phyloP scores from a whole-genome alignment of 129 eudicot genomes.

The Helichrysum umbraculigerum region DNA sequence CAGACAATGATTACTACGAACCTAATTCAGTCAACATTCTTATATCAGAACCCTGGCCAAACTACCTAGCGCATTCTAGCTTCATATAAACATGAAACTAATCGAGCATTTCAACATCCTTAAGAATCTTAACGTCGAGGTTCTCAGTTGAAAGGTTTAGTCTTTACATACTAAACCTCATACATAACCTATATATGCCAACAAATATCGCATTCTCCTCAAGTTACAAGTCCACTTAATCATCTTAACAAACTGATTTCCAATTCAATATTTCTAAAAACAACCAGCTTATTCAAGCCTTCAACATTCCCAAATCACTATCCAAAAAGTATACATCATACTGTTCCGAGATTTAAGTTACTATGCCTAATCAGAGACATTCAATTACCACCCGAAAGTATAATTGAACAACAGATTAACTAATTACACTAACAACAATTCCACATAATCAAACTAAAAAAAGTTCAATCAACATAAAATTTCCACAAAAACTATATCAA shows the following conservation, averaged over 20 bases:
- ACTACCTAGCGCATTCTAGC: not conserved
- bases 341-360: not conserved
- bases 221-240: not conserved
- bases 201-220: not conserved
- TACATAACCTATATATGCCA: not conserved
- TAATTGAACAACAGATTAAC: no score
- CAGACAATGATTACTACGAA: no score
- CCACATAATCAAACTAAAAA: not conserved
- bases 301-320: not conserved
- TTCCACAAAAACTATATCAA: not conserved
- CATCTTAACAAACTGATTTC: not conserved
- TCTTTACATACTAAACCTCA: not conserved
- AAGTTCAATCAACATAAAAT: not conserved
- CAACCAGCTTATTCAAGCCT: not conserved
- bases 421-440: no score
- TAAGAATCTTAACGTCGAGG: not conserved
- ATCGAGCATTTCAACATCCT: not conserved
- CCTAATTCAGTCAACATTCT: no score
- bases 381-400: no score
- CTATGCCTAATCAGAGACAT: no score
- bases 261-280: not conserved
- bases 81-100: not conserved
- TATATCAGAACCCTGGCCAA: not conserved
- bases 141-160: constrained; percentile 6
- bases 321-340: not conserved